Base-by-base conservation (phyloP, 495 filamentous ascomycete species). In the Aspergillus bertholletiae region DNA sequence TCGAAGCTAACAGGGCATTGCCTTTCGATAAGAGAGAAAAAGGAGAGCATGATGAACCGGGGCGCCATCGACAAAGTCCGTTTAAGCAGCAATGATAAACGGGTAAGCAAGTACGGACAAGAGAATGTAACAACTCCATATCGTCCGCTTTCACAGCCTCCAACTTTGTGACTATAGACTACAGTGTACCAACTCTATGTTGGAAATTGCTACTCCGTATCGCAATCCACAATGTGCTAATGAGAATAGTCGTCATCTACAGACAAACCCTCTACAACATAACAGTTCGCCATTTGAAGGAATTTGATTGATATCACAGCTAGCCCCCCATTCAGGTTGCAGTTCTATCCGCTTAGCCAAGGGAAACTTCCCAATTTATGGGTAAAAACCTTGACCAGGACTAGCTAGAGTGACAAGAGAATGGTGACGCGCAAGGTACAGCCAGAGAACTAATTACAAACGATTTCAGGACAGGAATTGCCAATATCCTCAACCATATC, bases 331-430 rank as follows among this genome's bases (percentile, higher is more conserved):
- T 64, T 64, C 27, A 46, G 55, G 49, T 49, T 17, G 44, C 34
- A 41, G 28, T 30, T 17, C 18, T 26, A 23, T 30, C 26, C 45
- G 45, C 45, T 15, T 17, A 20, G 50, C 46, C 58, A 58, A 59
- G 61, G 61, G 51, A 61, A 60, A 56, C 30, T 32, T 27, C 57
- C 49, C 22, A 30, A 7, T 20, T 18, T 20, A 43, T 43, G 50
- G 60, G 57, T 45, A 53, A 60, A 60, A 64, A 56, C 61, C 61
- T 54, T 54, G 57, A 40, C 55, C 53, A 43, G 55, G 55, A 56
- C 41, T n/a, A n/a, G n/a, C 44, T 35, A 13, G n/a, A 39, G 20
- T n/a, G 40, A 50, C 15, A 35, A 37, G 21, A 40, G 1, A 9
- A 43, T 43, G 39, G 13, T 22, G 17, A n/a, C 49, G 56, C 13